A percentile compares a stretch with the other conserved stretches of the same genome.
Conservation (phyloP, 805 yeast species). For the Wickerhamiella dianesei region DNA sequence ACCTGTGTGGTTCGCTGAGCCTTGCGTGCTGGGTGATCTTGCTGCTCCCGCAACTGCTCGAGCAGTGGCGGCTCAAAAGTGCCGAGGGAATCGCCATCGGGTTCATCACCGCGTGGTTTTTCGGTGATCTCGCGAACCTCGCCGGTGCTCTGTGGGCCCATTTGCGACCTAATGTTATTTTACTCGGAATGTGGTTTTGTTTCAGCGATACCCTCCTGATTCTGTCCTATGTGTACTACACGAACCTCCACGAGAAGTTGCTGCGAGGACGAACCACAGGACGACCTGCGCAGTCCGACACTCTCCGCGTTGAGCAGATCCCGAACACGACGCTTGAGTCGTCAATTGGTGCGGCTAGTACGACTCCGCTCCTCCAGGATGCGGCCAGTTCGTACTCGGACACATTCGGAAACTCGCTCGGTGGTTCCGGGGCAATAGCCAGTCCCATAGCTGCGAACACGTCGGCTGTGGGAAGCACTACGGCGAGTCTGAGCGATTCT, state of each 20-base stretch:
- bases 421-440: no score
- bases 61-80: slow-evolving; percentile 59
- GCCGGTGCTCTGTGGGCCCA: slow-evolving; percentile 59
- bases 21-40: slow-evolving; percentile 72
- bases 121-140: slow-evolving; percentile 59
- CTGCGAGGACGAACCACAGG: slow-evolving; percentile 6
- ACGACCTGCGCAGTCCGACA: slow-evolving; percentile 1
- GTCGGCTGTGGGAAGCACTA: no score
- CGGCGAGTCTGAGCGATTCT: slow-evolving; percentile 16
- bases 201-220: slow-evolving; percentile 53
- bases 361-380: slow-evolving; percentile 26
- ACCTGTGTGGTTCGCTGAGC: slow-evolving; percentile 54
- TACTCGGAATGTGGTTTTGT: slow-evolving; percentile 66
- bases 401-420: no score
- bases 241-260: slow-evolving; percentile 14
- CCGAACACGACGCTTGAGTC: not conserved
- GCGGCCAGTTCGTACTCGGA: not conserved
- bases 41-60: slow-evolving; percentile 62
- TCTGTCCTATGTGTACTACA: slow-evolving; percentile 44
- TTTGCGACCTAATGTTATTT: slow-evolving; percentile 52
- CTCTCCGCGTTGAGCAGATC: not conserved
- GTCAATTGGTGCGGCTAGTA: not conserved
- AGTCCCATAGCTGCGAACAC: no score
- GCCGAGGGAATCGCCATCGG: slow-evolving; percentile 67
- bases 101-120: slow-evolving; percentile 53